Evolutionary conservation across 164 flowering plant genomes (phyloP), one percentile per base, ranked within the genome.

Genomic region (Umbellularia californica): DNA sequence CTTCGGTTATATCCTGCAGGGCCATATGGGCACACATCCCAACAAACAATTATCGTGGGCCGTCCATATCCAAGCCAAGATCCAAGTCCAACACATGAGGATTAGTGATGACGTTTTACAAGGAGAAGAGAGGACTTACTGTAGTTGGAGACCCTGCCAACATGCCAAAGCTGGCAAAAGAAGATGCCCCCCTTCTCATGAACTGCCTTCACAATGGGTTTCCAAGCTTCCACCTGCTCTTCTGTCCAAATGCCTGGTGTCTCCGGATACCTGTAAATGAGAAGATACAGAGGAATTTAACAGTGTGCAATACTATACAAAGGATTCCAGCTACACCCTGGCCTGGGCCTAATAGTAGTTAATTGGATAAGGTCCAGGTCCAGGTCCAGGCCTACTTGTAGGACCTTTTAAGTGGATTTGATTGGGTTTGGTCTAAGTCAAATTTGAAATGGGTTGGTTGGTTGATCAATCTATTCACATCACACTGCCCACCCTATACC

Each of bases 141-240:
- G 5, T 20, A 20, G 55, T 72, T 76, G 15, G 90, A 84, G 47
- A 81, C 86, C 52, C 90, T 75, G 0, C 90, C 90, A 0, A 41
- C 79, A 65, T 87, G 88, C 87, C 87, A 86, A 74, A 87, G 76
- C 71, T 86, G 90, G 69, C 87, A 84, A 62, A 86, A 86, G 81
- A 87, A 83, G 64, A 78, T 28, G n/a, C 81, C 88, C 30, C 88
- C 87, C 74, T 87, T 87, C 2, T 73, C 84, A 79, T 87, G 88
- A 52, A 87, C 88, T 62, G 83, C 90, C 24, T 86, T 68, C 2
- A 84, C 88, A 68, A 87, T 82, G 14, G 90, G 88, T 68, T 83
- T 87, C 88, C 90, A 87, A 13, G 86, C 90, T 62, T 85, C 85
- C 5, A 87, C 86, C 68, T 87, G 90, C 71, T 87, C 88, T 51